Percentiles rank a stretch among this genome's conserved stretches.
Evolutionary conservation across 2,329 filamentous ascomycete species (phyloP).

Genomic region (Phoma sp.): DNA sequence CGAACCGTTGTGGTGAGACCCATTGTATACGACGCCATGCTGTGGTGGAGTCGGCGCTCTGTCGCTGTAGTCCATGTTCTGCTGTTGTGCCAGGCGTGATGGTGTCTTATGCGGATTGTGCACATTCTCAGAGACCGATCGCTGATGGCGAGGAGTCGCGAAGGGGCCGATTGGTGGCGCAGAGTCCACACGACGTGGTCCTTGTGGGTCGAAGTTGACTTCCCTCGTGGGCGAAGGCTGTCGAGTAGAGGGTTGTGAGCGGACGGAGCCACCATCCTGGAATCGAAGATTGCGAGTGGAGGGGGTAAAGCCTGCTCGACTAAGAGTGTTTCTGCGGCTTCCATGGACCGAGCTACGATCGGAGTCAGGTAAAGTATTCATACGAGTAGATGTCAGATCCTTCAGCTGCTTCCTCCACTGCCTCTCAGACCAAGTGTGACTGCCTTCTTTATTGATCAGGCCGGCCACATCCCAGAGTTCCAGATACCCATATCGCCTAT

Average conservation of each 20-base stretch:
- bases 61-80: constrained; percentile 38
- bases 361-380: constrained; percentile 59
- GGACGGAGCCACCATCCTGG: constrained; percentile 51
- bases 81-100: constrained; percentile 50
- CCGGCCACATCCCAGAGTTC: constrained; percentile 85
- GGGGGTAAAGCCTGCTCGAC: constrained; percentile 50
- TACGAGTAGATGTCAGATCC: constrained; percentile 81
- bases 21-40: constrained; percentile 41
- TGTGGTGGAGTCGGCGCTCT: constrained; percentile 52
- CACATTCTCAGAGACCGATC: constrained; percentile 57
- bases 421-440: constrained; percentile 78
- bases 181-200: constrained; percentile 53
- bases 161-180: constrained; percentile 47
- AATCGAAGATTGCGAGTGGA: constrained; percentile 50
- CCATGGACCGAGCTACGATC: constrained; percentile 50
- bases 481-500: constrained; percentile 86
- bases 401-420: constrained; percentile 92
- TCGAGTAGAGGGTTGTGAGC: constrained; percentile 56
- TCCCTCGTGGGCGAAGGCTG: constrained; percentile 52
- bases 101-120: constrained; percentile 52
- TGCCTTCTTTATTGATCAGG: constrained; percentile 80
- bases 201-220: constrained; percentile 33
- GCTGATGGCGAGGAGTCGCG: constrained; percentile 52
- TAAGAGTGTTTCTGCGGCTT: constrained; percentile 54
- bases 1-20: constrained; percentile 25